A percentile compares a stretch with the other conserved stretches of the same genome.
These are phyloP conservation scores for Toxicodendron radicans DNA, from an alignment of 345 rosid species.

Conservation along the genomic window DNA sequence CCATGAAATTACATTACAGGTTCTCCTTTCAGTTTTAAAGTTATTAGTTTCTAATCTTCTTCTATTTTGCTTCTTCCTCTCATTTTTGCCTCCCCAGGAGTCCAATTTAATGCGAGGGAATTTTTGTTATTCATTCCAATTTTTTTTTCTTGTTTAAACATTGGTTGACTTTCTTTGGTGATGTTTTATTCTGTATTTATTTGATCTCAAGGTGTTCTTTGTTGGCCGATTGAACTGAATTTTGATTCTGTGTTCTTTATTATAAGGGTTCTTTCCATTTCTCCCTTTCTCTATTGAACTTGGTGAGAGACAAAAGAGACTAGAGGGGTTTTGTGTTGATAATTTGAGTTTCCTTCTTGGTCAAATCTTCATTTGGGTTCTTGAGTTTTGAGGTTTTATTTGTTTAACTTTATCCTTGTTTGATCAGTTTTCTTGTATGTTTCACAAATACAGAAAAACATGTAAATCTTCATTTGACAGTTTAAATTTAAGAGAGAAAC, in stretches of 20 bases:
- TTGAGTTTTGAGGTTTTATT: conserved; percentile 1
- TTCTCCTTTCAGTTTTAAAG: background rate
- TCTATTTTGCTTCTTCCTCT: background rate
- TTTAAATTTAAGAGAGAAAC: background rate
- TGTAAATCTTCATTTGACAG: too few species aligned
- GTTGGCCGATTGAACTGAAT: background rate
- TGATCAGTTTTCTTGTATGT: background rate
- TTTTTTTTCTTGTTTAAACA: background rate
- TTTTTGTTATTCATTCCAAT: background rate
- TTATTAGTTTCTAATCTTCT: background rate
- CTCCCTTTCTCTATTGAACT: background rate
- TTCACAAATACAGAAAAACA: too few species aligned
- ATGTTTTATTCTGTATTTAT: background rate
- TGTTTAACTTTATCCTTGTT: background rate
- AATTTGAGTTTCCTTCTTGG: background rate
- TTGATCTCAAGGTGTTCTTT: background rate
- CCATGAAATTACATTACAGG: conserved; percentile 7
- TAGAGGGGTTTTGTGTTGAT: background rate
- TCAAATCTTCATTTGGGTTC: background rate
- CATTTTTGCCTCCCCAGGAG: background rate
- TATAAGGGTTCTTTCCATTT: background rate
- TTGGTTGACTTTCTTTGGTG: conserved; percentile 1
- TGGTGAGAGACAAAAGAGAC: background rate
- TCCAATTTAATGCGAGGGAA: background rate
- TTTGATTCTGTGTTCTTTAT: background rate